A percentile compares a stretch with the other conserved stretches of the same genome.
phyloP scores from a whole-genome alignment of 257 asterid species.

The Eustoma russellianum region DNA sequence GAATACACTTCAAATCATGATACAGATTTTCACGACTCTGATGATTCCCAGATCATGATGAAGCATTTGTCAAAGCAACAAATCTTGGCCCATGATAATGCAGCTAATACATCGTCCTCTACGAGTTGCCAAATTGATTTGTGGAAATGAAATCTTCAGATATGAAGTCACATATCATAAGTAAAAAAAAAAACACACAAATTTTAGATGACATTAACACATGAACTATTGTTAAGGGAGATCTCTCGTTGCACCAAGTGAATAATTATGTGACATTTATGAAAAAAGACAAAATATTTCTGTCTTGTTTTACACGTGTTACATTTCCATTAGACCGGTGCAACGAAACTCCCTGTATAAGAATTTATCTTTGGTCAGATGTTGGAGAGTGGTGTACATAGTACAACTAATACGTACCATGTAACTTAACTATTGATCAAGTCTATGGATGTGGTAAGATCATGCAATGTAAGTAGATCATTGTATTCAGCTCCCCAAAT shows the following conservation, averaged over 20 bases:
- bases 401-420: no score
- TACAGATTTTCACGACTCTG: constrained; percentile 14
- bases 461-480: no score
- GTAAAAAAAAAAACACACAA: neutral
- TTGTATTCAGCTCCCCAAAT: no score
- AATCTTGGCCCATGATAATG: constrained; percentile 24
- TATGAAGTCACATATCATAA: neutral
- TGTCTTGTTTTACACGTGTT: constrained; percentile 4
- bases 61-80: constrained; percentile 29
- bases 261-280: neutral
- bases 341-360: neutral
- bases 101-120: constrained; percentile 37
- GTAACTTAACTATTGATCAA: no score
- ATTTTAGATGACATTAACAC: constrained; percentile 5
- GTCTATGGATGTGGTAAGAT: no score
- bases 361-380: no score
- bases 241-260: neutral
- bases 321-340: constrained; percentile 1
- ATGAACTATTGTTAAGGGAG: constrained; percentile 2
- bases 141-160: constrained; percentile 31
- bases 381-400: no score
- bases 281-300: constrained; percentile 22
- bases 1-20: constrained; percentile 16
- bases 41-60: constrained; percentile 21
- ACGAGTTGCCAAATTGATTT: constrained; percentile 34